Conservation (phyloP, 805 yeast genomes). For the Candida ipomoeae region DNA sequence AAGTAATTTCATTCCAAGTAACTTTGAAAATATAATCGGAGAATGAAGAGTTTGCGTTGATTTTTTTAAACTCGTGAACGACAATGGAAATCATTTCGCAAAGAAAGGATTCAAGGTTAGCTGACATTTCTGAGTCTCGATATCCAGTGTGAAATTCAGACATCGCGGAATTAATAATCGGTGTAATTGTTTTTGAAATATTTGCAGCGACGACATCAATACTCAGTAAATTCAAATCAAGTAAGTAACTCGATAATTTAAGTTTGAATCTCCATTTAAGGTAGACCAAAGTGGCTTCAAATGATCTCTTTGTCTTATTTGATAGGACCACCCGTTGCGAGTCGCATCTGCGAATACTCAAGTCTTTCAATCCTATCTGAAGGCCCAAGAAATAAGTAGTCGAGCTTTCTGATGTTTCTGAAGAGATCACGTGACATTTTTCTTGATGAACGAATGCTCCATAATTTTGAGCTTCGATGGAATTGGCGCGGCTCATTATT, state of each 20-base stretch:
- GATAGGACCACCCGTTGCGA: slow-evolving; percentile 9
- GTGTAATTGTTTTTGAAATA: neutral
- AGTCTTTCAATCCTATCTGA: slow-evolving; percentile 19
- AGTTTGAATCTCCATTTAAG: slow-evolving; percentile 22
- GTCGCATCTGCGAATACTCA: slow-evolving; percentile 18
- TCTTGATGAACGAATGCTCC: slow-evolving; percentile 35
- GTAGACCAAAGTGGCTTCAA: slow-evolving; percentile 18
- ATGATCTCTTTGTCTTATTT: slow-evolving; percentile 14
- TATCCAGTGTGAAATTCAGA: neutral
- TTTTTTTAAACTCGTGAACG: slow-evolving; percentile 10
- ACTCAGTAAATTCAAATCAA: slow-evolving; percentile 16
- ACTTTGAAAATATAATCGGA: slow-evolving; percentile 8
- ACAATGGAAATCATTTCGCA: slow-evolving; percentile 13
- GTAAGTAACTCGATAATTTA: slow-evolving; percentile 18
- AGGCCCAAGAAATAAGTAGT: slow-evolving; percentile 29
- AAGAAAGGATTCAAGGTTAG: slow-evolving; percentile 10
- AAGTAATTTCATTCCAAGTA: slow-evolving; percentile 5
- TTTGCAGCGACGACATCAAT: slow-evolving; percentile 5
- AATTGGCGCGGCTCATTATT: slow-evolving; percentile 18
- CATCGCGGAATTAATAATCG: slow-evolving; percentile 7
- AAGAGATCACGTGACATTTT: slow-evolving; percentile 22
- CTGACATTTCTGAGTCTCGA: neutral
- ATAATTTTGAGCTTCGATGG: slow-evolving; percentile 20
- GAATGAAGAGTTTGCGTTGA: slow-evolving; percentile 9
- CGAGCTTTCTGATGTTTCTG: slow-evolving; percentile 3